Conservation (phyloP, 768 basidiomycete genomes). For the Suillus subaureus region DNA sequence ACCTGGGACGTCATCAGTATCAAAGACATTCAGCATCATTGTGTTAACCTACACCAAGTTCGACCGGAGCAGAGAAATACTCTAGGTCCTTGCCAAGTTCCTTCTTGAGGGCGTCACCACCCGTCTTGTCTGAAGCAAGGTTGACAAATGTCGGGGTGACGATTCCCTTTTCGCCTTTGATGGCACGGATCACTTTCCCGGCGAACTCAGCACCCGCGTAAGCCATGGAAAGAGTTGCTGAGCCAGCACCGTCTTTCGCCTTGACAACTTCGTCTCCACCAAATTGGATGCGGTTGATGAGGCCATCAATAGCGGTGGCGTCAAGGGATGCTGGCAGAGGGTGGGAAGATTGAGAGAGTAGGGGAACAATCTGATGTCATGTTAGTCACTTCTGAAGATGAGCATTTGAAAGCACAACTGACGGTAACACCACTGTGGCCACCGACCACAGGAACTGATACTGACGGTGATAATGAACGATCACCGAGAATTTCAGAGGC, state of each 20-base stretch:
- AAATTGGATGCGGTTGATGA: constrained; percentile 89
- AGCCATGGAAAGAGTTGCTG: constrained; percentile 97
- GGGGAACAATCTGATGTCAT: constrained; percentile 74
- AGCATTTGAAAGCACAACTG: constrained; percentile 22
- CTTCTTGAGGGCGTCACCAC: constrained; percentile 72
- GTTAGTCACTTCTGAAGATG: constrained; percentile 12
- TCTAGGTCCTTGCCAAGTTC: constrained; percentile 77
- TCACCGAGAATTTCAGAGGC: constrained; percentile 78
- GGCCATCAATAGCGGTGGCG: constrained; percentile 48
- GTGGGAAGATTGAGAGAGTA: constrained; percentile 88
- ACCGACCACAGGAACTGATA: constrained; percentile 83
- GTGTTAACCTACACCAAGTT: constrained; percentile 73
- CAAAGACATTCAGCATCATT: neutral
- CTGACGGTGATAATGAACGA: constrained; percentile 56
- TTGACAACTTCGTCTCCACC: constrained; percentile 98
- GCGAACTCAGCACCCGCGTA: constrained; percentile 93
- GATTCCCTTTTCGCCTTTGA: constrained; percentile 88
- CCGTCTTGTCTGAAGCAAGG: constrained; percentile 68
- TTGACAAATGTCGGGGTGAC: constrained; percentile 84
- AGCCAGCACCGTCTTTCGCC: constrained; percentile 90
- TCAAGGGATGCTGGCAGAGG: constrained; percentile 63
- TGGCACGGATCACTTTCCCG: constrained; percentile 75
- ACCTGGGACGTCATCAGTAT: constrained; percentile 44
- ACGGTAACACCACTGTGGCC: constrained; percentile 94
- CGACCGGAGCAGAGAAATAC: constrained; percentile 88